Percentiles rank a stretch among this genome's conserved stretches.
These are phyloP conservation scores for Punctularia strigosozonata DNA, from an alignment of 768 basidiomycete genomes.

Conservation along the genomic window DNA sequence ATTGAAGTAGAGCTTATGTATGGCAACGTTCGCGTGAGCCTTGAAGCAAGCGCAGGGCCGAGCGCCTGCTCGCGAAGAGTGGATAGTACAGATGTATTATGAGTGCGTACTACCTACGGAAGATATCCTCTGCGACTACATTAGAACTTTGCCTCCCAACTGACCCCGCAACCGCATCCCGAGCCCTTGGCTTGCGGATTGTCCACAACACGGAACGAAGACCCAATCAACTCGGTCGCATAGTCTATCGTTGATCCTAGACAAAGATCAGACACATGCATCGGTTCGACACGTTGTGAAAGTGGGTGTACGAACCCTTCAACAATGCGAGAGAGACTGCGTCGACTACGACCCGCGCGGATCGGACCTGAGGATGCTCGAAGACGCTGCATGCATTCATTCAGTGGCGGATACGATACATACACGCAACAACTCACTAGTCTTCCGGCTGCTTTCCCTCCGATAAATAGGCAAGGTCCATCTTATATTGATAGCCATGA, in stretches of 20 bases:
- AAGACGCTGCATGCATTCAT: conserved; percentile 39
- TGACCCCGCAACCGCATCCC: conserved; percentile 92
- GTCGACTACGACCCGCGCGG: conserved; percentile 75
- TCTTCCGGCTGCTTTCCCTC: conserved; percentile 54
- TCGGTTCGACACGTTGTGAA: no score
- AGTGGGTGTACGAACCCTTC: no score
- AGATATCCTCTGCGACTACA: no score
- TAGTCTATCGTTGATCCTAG: conserved; percentile 86
- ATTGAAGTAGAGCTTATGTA: no score
- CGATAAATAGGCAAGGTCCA: conserved; percentile 78
- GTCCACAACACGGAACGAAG: conserved; percentile 68
- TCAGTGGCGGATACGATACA: conserved; percentile 3
- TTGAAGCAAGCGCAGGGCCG: no score
- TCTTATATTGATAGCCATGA: conserved; percentile 94
- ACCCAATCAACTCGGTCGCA: conserved; percentile 91
- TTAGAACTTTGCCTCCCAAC: conserved; percentile 73
- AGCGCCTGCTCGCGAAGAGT: no score
- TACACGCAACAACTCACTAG: conserved; percentile 49
- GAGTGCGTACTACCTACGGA: no score
- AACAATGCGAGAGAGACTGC: conserved; percentile 74
- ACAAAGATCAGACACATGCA: no score
- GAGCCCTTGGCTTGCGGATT: conserved; percentile 88
- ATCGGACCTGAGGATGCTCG: conserved; percentile 55
- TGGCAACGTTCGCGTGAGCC: no score
- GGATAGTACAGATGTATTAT: no score